Evolutionary conservation across 306 rosid species (phyloP).

Genomic region (Trifolium dubium): DNA sequence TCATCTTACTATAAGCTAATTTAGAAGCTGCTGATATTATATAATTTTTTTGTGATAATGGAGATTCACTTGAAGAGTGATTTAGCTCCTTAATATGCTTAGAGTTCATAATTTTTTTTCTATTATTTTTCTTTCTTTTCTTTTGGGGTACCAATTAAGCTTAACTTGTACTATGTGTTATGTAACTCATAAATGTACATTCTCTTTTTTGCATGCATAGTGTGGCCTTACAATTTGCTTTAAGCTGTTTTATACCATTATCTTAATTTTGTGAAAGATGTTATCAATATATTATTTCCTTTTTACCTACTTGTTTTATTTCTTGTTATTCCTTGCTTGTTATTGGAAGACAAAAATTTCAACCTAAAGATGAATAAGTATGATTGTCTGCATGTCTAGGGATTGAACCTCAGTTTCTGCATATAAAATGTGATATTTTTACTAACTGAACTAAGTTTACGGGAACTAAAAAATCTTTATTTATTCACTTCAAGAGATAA

Average conservation of each 20-base stretch:
- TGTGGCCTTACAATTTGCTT: constrained; percentile 40
- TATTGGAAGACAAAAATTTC: too few species aligned
- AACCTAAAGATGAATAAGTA: too few species aligned
- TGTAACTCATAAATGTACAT: constrained; percentile 51
- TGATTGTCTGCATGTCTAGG: too few species aligned
- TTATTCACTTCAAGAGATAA: too few species aligned
- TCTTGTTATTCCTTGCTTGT: too few species aligned
- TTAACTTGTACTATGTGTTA: constrained; percentile 40
- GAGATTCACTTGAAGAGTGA: constrained; percentile 47
- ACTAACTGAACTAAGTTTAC: too few species aligned
- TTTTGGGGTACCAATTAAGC: constrained; percentile 28
- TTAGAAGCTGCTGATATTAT: constrained; percentile 42
- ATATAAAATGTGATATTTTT: too few species aligned
- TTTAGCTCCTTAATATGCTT: constrained; percentile 32
- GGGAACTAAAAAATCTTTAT: too few species aligned
- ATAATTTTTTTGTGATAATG: constrained; percentile 35
- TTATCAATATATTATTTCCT: neutral
- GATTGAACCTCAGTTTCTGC: too few species aligned
- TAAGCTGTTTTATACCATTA: constrained; percentile 1
- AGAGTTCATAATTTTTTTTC: constrained; percentile 35
- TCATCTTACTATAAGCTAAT: constrained; percentile 42
- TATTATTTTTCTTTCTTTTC: constrained; percentile 14
- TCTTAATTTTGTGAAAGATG: neutral
- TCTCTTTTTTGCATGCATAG: constrained; percentile 39
- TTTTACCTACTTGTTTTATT: neutral